These are phyloP conservation scores for Mikania micrantha DNA, from an alignment of 129 eudicot genomes.

Conservation along the genomic window DNA sequence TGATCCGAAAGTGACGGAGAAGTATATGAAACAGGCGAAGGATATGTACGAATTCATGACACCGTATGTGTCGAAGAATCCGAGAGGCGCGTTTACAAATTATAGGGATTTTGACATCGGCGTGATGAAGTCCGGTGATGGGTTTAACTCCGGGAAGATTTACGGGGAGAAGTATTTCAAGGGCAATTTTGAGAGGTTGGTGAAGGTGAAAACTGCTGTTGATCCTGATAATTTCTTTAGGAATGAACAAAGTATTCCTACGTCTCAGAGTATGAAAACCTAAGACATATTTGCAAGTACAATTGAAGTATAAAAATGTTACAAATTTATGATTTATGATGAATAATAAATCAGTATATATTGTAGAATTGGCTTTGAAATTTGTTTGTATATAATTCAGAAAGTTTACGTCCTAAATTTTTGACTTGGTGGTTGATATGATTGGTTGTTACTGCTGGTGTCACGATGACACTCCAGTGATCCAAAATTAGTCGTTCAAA, in stretches of 20 bases:
- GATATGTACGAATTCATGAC: conserved; percentile 14
- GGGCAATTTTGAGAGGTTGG: conserved; percentile 38
- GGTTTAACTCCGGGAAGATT: conserved; percentile 30
- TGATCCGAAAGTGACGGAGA: conserved; percentile 11
- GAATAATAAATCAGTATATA: too few relatives aligned
- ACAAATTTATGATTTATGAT: too few relatives aligned
- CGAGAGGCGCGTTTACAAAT: conserved; percentile 19
- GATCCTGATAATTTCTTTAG: conserved; percentile 45
- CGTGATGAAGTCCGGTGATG: conserved; percentile 18
- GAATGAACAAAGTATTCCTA: conserved; percentile 39
- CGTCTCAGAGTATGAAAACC: not conserved
- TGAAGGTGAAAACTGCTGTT: conserved; percentile 38
- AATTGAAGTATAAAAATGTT: too few relatives aligned
- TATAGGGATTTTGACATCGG: conserved; percentile 30
- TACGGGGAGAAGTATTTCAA: conserved; percentile 36
- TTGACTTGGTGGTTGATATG: too few relatives aligned
- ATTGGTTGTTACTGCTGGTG: too few relatives aligned
- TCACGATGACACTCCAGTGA: too few relatives aligned
- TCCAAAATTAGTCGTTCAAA: too few relatives aligned
- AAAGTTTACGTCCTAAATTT: too few relatives aligned
- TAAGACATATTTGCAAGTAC: not conserved
- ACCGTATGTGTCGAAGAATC: conserved; percentile 27
- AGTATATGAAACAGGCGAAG: conserved; percentile 13
- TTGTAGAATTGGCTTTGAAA: too few relatives aligned
- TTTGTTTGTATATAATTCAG: too few relatives aligned